Evolutionary conservation across 257 asterid species (phyloP).

Genomic region (Capsicum rhomboideum): DNA sequence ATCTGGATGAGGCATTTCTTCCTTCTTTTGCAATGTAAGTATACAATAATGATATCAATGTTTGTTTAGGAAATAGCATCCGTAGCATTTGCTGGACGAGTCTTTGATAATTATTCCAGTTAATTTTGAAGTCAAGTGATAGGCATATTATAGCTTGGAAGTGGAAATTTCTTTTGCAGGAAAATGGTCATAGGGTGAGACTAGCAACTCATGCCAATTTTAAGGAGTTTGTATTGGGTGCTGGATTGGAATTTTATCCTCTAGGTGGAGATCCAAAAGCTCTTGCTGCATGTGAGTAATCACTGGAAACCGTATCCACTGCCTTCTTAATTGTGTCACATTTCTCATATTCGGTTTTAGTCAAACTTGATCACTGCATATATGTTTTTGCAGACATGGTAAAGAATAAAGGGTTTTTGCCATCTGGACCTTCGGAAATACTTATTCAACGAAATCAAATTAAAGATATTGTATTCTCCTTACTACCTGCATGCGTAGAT

Average conservation of each 20-base stretch:
- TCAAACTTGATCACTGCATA: background rate
- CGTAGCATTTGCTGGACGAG: background rate
- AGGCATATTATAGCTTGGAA: background rate
- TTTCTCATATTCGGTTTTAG: background rate
- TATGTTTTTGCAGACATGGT: slow-evolving; percentile 62
- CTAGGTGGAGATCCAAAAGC: slow-evolving; percentile 92
- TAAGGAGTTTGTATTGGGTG: slow-evolving; percentile 61
- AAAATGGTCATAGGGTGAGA: slow-evolving; percentile 80
- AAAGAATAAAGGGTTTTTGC: slow-evolving; percentile 88
- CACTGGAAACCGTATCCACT: background rate
- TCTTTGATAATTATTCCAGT: background rate
- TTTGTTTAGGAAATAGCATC: background rate
- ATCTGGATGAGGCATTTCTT: background rate
- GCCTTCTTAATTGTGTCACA: background rate
- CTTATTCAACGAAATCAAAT: slow-evolving; percentile 62
- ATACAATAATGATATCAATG: background rate
- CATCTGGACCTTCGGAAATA: slow-evolving; percentile 89
- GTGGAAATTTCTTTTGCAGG: slow-evolving; percentile 40
- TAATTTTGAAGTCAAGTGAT: background rate
- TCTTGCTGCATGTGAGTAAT: slow-evolving; percentile 79
- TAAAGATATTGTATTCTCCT: slow-evolving; percentile 65
- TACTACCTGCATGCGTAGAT: slow-evolving; percentile 62
- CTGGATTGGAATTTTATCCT: slow-evolving; percentile 87
- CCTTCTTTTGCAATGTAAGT: background rate
- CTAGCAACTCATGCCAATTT: slow-evolving; percentile 81